Conservation (phyloP, 192 early-diverging fungal species). For the Gryganskiella cystojenkinii region DNA sequence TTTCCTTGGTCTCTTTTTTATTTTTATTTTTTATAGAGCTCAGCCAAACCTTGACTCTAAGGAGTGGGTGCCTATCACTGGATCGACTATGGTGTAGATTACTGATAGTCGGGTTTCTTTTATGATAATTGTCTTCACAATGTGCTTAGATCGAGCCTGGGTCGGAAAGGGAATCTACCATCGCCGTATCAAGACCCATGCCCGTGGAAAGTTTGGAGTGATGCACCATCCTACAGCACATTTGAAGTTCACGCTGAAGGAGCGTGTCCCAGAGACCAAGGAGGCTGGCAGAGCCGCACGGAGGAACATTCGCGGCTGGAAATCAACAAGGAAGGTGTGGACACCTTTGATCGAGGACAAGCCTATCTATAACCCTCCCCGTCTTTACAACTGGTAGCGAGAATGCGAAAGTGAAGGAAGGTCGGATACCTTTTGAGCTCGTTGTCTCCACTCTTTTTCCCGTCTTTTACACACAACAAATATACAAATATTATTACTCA, state of each 20-base stretch:
- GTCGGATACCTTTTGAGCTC: no score
- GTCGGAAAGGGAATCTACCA: slow-evolving; percentile 87
- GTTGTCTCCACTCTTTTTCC: no score
- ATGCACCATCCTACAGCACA: slow-evolving; percentile 83
- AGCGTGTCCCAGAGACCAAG: slow-evolving; percentile 53
- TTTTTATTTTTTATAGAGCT: no score
- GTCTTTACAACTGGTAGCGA: slow-evolving; percentile 80
- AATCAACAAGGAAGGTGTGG: slow-evolving; percentile 76
- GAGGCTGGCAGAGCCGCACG: slow-evolving; percentile 47
- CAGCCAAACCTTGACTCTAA: no score
- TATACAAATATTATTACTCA: no score
- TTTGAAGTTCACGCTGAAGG: slow-evolving; percentile 84
- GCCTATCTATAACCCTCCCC: slow-evolving; percentile 77
- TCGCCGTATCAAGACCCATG: slow-evolving; percentile 81
- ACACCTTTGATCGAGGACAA: slow-evolving; percentile 75
- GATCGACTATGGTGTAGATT: no score
- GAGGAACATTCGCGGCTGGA: slow-evolving; percentile 71
- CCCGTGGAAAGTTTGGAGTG: slow-evolving; percentile 80
- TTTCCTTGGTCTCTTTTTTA: no score
- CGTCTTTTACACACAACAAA: no score
- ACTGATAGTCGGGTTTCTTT: no score
- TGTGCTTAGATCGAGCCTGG: slow-evolving; percentile 76
- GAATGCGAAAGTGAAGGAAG: no score
- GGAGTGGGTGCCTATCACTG: no score
- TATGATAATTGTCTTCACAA: background rate